Conservation (phyloP, 139 green algal species). For the Coelastrella sp. region DNA sequence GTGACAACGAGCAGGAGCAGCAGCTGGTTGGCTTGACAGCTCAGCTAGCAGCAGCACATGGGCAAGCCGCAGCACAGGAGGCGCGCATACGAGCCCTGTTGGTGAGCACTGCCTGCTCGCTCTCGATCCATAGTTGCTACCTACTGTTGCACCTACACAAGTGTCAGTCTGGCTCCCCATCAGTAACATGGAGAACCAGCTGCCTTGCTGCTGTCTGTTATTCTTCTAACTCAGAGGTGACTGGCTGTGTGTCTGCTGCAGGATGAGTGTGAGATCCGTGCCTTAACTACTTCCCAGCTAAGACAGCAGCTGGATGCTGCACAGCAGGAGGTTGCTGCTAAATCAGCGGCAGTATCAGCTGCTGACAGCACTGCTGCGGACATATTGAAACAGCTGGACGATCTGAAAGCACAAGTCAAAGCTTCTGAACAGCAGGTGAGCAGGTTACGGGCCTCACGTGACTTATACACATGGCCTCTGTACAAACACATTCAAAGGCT, state of each 20-base stretch:
- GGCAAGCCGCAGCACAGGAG: constrained; percentile 53
- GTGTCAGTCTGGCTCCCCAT: no score
- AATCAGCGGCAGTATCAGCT: constrained; percentile 15
- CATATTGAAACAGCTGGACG: constrained; percentile 50
- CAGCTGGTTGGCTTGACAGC: constrained; percentile 73
- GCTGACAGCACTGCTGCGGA: not conserved
- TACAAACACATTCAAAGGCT: no score
- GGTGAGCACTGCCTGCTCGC: constrained; percentile 15
- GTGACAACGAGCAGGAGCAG: constrained; percentile 58
- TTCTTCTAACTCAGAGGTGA: not conserved
- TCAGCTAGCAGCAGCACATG: constrained; percentile 64
- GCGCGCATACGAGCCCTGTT: constrained; percentile 54
- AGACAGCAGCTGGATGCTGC: constrained; percentile 25
- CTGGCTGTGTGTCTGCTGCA: not conserved
- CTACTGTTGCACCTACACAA: no score
- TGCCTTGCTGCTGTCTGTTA: no score
- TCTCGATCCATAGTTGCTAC: no score
- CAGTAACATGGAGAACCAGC: no score
- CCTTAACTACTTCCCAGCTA: not conserved
- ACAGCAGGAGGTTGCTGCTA: constrained; percentile 7
- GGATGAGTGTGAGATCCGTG: constrained; percentile 13
- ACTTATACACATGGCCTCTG: no score
- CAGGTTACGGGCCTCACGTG: no score
- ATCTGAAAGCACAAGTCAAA: constrained; percentile 21
- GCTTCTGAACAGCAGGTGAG: constrained; percentile 13